Percentiles rank a stretch among this genome's conserved stretches.
These are phyloP conservation scores for Teunomyces lycoperdinae DNA, from an alignment of 805 yeast species.

Conservation along the genomic window DNA sequence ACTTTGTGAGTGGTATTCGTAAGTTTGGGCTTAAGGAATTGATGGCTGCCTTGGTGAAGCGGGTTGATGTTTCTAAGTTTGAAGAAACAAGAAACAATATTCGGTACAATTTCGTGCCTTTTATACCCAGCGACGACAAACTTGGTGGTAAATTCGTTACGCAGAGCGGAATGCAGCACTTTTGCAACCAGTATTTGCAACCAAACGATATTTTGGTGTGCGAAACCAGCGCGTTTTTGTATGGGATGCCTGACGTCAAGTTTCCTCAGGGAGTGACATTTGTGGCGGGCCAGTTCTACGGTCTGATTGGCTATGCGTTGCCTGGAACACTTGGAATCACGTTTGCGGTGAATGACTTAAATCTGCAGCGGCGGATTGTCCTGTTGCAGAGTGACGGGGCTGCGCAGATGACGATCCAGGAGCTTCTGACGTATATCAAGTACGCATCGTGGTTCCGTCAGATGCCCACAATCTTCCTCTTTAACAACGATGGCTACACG, in stretches of 20 bases:
- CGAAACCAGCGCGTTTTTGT: slow-evolving; percentile 83
- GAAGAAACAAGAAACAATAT: slow-evolving; percentile 13
- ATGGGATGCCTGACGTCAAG: slow-evolving; percentile 65
- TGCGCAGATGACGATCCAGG: slow-evolving; percentile 93
- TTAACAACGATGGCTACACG: slow-evolving; percentile 87
- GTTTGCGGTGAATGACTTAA: slow-evolving; percentile 62
- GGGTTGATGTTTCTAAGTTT: neutral
- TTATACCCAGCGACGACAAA: slow-evolving; percentile 1
- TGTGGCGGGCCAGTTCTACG: slow-evolving; percentile 70
- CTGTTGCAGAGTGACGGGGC: slow-evolving; percentile 90
- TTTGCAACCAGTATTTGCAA: slow-evolving; percentile 37
- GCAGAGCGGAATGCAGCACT: slow-evolving; percentile 35
- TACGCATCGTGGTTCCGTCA: slow-evolving; percentile 33
- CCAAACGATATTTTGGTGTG: slow-evolving; percentile 71
- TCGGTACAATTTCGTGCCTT: slow-evolving; percentile 12
- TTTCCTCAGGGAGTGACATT: slow-evolving; percentile 53
- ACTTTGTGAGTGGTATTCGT: slow-evolving; percentile 20
- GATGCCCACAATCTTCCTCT: slow-evolving; percentile 65
- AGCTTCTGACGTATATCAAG: slow-evolving; percentile 63
- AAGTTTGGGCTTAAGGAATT: slow-evolving; percentile 31
- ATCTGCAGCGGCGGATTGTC: slow-evolving; percentile 52
- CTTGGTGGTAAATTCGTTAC: slow-evolving; percentile 15
- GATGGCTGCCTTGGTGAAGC: slow-evolving; percentile 25
- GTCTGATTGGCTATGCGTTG: slow-evolving; percentile 85
- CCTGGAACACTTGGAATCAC: slow-evolving; percentile 86